These are phyloP conservation scores for Trichophyton mentagrophytes DNA, from an alignment of 2,329 filamentous ascomycete species.

Conservation along the genomic window DNA sequence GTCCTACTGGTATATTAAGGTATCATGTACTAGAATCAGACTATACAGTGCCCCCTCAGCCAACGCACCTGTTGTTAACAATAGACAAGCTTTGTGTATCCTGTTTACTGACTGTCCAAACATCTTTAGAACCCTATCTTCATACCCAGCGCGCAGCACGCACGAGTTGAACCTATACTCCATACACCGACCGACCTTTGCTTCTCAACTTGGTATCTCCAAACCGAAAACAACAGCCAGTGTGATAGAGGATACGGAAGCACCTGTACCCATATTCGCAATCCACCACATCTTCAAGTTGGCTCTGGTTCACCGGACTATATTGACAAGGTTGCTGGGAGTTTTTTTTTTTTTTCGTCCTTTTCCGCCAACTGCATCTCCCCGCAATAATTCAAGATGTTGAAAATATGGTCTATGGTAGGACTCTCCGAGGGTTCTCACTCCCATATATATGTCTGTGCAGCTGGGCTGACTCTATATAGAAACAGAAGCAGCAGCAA, in stretches of 20 bases:
- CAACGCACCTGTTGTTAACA: not conserved
- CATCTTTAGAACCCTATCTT: not conserved
- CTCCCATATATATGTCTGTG: not conserved
- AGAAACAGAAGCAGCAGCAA: slow-evolving; percentile 79
- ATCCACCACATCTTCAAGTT: no score
- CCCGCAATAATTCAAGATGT: slow-evolving; percentile 48
- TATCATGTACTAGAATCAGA: not conserved
- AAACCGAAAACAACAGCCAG: not conserved
- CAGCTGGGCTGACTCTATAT: slow-evolving; percentile 14
- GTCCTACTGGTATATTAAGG: not conserved
- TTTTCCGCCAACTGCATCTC: not conserved
- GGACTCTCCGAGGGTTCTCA: slow-evolving; percentile 16
- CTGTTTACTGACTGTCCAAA: not conserved
- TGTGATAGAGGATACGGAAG: not conserved
- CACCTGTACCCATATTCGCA: not conserved
- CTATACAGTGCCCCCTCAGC: not conserved
- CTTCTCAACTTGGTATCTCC: not conserved
- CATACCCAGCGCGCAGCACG: not conserved
- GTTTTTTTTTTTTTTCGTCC: not conserved
- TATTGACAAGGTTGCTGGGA: not conserved
- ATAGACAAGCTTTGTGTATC: not conserved
- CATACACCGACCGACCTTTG: not conserved
- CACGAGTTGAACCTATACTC: not conserved
- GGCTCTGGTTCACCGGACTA: not conserved
- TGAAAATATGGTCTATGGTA: slow-evolving; percentile 99